A percentile compares a stretch with the other conserved stretches of the same genome.
Conservation (phyloP, 2,329 filamentous ascomycete genomes). For the Penicillium corylophilum region DNA sequence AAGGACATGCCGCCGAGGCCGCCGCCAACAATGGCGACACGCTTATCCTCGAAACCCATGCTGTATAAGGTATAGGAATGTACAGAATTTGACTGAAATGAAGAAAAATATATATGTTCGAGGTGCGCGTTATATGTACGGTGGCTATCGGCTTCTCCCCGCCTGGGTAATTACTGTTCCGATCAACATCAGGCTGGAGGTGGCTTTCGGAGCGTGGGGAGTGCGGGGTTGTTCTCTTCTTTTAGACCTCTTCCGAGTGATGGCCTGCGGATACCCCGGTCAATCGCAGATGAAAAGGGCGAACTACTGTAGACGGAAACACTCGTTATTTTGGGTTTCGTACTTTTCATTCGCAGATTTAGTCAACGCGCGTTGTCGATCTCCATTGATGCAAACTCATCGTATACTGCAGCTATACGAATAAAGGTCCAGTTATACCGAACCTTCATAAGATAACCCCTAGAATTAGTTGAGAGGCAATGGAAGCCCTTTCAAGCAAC, state of each 20-base stretch:
- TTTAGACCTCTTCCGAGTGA: slow-evolving; percentile 12
- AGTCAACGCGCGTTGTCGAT: neutral
- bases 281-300: neutral
- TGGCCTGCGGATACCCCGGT: slow-evolving; percentile 10
- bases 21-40: slow-evolving; percentile 36
- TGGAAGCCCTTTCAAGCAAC: neutral
- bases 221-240: slow-evolving; percentile 10
- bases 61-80: neutral
- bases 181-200: slow-evolving; percentile 11
- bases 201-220: slow-evolving; percentile 20
- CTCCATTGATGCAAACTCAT: neutral
- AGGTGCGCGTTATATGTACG: slow-evolving; percentile 8
- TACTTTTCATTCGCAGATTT: neutral
- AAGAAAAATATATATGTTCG: neutral
- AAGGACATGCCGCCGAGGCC: slow-evolving; percentile 40
- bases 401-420: neutral
- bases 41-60: slow-evolving; percentile 31
- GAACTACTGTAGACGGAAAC: neutral
- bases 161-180: slow-evolving; percentile 15
- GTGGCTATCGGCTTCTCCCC: slow-evolving; percentile 10
- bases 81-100: neutral
- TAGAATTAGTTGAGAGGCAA: neutral
- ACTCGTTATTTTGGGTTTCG: neutral
- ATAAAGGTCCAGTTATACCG: neutral
- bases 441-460: neutral